These are phyloP conservation scores for Eleusine indica DNA, from an alignment of 176 grass and related monocot genomes.

Conservation along the genomic window DNA sequence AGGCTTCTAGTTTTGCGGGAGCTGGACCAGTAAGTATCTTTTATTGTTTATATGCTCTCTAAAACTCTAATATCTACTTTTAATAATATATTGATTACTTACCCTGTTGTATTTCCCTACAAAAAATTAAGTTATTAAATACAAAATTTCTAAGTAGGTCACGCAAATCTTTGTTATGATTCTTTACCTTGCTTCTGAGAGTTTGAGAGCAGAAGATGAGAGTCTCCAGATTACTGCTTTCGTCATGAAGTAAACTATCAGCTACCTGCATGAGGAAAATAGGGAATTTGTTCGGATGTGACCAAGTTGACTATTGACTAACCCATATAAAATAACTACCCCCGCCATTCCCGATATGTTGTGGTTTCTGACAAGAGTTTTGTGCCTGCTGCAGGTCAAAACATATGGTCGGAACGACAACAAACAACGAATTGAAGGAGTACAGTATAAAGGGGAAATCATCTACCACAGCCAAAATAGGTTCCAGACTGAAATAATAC, in stretches of 20 bases:
- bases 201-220: conserved; percentile 99
- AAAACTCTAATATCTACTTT: neutral
- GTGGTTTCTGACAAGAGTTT: too few relatives aligned
- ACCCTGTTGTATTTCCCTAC: neutral
- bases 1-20: neutral
- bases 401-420: too few relatives aligned
- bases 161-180: neutral
- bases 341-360: too few relatives aligned
- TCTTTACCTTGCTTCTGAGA: conserved; percentile 92
- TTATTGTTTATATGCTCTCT: neutral
- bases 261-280: conserved; percentile 63
- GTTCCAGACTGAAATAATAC: neutral
- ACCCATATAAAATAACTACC: neutral
- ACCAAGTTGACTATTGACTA: conserved; percentile 28
- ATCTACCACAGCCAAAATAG: conserved; percentile 4
- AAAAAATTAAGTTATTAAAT: neutral
- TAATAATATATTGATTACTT: neutral
- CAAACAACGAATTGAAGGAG: too few relatives aligned
- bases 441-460: conserved; percentile 2
- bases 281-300: conserved; percentile 26
- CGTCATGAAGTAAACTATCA: conserved; percentile 94
- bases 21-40: neutral
- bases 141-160: neutral
- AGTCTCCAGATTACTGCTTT: conserved; percentile 93
- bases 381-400: too few relatives aligned